Evolutionary conservation across 2,329 filamentous ascomycete species (phyloP), one percentile per base, ranked within the genome.

Genomic region (Dryadomyces quercivorus): DNA sequence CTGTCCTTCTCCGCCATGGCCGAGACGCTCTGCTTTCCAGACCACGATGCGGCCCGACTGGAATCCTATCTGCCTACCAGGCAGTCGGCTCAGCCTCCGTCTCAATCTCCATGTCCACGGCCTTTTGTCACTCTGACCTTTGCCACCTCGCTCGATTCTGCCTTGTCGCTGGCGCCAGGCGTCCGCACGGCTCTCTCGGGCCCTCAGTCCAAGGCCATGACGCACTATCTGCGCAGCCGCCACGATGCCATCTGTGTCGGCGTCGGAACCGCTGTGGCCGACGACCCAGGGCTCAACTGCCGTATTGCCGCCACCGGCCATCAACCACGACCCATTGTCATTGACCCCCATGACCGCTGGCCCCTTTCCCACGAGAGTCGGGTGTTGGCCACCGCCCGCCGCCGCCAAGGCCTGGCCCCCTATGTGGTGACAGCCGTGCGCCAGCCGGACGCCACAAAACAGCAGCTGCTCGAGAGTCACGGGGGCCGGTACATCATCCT

Each of bases 161-260:
- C 83, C 53, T 76, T 94, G 51, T 81, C 90, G 1, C 76, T 92
- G 31, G 76, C 84, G 0, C 88, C 89, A 0, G 90, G 90, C 15
- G 75, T 82, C n/a, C 86, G 86, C 60, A 97, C 92, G 2, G 75
- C 79, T 0, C 78, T 97, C 15, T 97, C 92, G 1, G 91, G 91
- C 3, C 80, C 85, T 0, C 76, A 84, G 59, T 88, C 88, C 42
- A 95, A 95, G 69, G 80, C 87, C 53, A 94, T 97, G 88, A 96
- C 92, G 0, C 92, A 97, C 69, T 88, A 86, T 66, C 78, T 97
- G 31, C 87, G 92, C 62, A 84, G 84, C 13, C 79, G 77, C 16
- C 90, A 97, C 69, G 82, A 87, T 59, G 89, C 88, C 43, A 95
- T 96, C 61, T 75, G 94, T 22, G 75, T 97, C 36, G 92, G 92